Evolutionary conservation across 2,329 filamentous ascomycete species (phyloP).

Genomic region (Exophiala lecanii-corni): DNA sequence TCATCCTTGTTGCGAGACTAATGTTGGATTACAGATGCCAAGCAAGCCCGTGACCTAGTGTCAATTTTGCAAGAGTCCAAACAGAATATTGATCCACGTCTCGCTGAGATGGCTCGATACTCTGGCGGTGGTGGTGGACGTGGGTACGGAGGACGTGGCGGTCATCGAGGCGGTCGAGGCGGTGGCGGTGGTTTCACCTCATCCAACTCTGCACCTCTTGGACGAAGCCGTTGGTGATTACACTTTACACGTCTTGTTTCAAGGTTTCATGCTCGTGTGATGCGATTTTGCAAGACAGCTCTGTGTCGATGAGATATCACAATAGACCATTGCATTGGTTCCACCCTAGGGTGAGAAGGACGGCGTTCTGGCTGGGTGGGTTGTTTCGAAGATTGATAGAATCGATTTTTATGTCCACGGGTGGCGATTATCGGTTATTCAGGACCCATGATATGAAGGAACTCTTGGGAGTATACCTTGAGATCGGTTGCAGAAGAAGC

Average conservation of each 20-base stretch:
- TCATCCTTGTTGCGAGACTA: slow-evolving; percentile 4
- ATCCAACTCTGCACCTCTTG: slow-evolving; percentile 56
- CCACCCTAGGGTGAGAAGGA: neutral
- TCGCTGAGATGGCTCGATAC: slow-evolving; percentile 93
- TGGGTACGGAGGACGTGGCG: slow-evolving; percentile 62
- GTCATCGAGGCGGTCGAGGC: slow-evolving; percentile 53
- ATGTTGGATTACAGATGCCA: slow-evolving; percentile 59
- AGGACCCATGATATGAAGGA: neutral
- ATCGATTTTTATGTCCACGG: neutral
- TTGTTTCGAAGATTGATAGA: neutral
- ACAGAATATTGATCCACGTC: slow-evolving; percentile 93
- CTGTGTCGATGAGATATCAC: neutral
- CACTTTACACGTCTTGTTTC: too few relatives aligned
- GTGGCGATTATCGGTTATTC: neutral
- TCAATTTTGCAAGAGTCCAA: slow-evolving; percentile 91
- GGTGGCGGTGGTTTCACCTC: slow-evolving; percentile 49
- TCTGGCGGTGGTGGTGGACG: slow-evolving; percentile 74
- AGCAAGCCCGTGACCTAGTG: slow-evolving; percentile 95
- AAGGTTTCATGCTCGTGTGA: neutral
- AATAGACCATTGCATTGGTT: neutral
- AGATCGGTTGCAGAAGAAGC: neutral
- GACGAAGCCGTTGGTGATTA: slow-evolving; percentile 52
- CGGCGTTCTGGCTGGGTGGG: neutral
- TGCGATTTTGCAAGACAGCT: neutral
- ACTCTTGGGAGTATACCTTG: neutral